Evolutionary conservation across 768 basidiomycete species (phyloP), one percentile per base, ranked within the genome.

Genomic region (Coprinopsis sp.): DNA sequence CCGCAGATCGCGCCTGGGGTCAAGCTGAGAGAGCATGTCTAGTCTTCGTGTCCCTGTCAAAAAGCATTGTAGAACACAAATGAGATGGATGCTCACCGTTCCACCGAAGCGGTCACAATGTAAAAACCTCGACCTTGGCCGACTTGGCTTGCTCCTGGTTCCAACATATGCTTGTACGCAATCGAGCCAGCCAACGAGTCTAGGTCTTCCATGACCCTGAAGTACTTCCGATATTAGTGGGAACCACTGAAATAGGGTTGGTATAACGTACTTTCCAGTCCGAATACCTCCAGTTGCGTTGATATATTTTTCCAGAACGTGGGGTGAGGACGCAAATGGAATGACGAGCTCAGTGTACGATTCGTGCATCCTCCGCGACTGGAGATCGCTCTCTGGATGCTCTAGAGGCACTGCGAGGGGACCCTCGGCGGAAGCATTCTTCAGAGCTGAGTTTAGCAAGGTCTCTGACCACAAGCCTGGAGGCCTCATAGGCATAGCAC

Each of bases 181-280:
- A 91, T 87, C 3, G 84, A 85, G 24, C 88, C 89, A 5, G 89
- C 88, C n/a, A 91, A 68, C 3, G 86, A 87, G 59, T 92, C 89
- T 27, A 91, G 71, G 58, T 90, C 83, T 64, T 87, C 82, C 80
- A 87, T 82, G 22, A 88, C 65, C 67, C 79, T 81, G 33, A 29
- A 16, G 3, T 21, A 24, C n/a, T 13, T 21, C 23, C 24, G 14
- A 25, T 13, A 37, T 3, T 19, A 16, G 14, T 44, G 36, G 7
- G 38, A 19, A 25, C 18, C 12, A 30, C 33, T n/a, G 38, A 21
- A 19, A 33, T 4, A 42, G 21, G 3, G 19, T 30, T 18, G n/a
- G 34, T 43, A 33, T 21, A 21, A 59, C 69, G 51, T 25, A 71
- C 74, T 79, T 83, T 51, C 86, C 84, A 1, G 72, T 84, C 33